Evolutionary conservation across 2,329 filamentous ascomycete species (phyloP), one percentile per base, ranked within the genome.

Genomic region (Trichoderma sp.): DNA sequence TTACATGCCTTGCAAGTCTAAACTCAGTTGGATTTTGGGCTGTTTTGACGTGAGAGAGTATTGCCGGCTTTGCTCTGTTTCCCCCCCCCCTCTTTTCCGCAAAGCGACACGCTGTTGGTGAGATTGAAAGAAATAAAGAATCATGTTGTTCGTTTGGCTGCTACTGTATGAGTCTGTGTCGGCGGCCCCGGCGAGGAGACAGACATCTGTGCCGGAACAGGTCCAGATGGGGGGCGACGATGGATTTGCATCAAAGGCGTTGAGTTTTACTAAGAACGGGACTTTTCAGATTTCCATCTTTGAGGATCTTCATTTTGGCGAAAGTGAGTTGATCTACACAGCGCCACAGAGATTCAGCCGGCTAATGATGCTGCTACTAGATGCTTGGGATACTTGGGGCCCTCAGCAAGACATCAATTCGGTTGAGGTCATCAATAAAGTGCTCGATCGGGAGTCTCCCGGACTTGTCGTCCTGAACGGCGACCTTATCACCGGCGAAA

Each of bases 261-360:
- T 77, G 4, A 71, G 68, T 8, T 84, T 86, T 70, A 75, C 74
- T 9, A 22, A 71, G 1, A 79, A 84, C 53, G 83, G 82, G 6
- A 82, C 78, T 0, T 86, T 87, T 71, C 82, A 84, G 61, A 78
- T 87, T 35, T 79, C 87, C 2, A 83, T 92, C 13, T 90, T 93
- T 69, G 84, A 87, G 32, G 90, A 93, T 71, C 77, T 92, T 8
- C 90, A 93, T 74, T 90, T 90, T 74, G 90, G 89, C 10, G 90
- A 93, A 76, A 84, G 87, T 87, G 77, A 71, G 79, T 75, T 22
- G 29, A 12, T 0, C 35, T n/a, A 54, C 17, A 19, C 1, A 22
- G 4, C 1, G 5, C 22, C 10, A 4, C 2, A 7, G n/a, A 19
- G n/a, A 27, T n/a, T 8, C n/a, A 25, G 45, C 7, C 10, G 72